A percentile compares a stretch with the other conserved stretches of the same genome.
These are phyloP conservation scores for Chrysoporthe puriensis DNA, from an alignment of 2,329 filamentous ascomycete genomes.

Conservation along the genomic window DNA sequence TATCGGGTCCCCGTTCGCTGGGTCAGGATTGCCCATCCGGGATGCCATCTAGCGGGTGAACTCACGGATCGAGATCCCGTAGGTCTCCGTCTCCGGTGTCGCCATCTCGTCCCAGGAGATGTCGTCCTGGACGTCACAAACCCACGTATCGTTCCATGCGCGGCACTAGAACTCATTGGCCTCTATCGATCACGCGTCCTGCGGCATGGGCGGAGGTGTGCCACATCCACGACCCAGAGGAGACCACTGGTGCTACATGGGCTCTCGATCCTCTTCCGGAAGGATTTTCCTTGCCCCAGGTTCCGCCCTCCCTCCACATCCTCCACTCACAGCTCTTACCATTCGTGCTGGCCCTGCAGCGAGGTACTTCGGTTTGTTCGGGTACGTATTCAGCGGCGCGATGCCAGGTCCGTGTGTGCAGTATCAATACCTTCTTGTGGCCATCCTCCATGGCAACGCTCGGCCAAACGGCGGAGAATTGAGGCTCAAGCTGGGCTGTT, in stretches of 20 bases:
- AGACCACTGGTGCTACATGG: background rate
- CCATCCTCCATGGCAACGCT: background rate
- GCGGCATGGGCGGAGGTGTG: background rate
- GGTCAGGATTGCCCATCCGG: background rate
- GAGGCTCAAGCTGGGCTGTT: conserved; percentile 9
- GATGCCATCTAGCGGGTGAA: background rate
- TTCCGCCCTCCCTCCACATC: background rate
- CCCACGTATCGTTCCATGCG: background rate
- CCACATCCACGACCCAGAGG: background rate
- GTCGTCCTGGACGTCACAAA: background rate
- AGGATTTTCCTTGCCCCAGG: background rate
- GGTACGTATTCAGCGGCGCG: too few relatives aligned
- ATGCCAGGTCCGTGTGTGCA: background rate
- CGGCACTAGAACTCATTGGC: background rate
- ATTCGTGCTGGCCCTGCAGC: background rate
- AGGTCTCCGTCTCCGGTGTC: background rate
- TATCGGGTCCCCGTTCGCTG: background rate
- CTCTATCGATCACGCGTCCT: background rate
- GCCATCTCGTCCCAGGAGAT: background rate
- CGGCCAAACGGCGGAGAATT: background rate
- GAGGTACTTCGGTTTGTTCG: too few relatives aligned
- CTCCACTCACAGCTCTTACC: background rate
- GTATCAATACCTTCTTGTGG: background rate
- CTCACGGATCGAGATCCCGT: background rate
- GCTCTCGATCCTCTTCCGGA: conserved; percentile 5